phyloP scores from a whole-genome alignment of 345 rosid genomes.

The Viola odorata region DNA sequence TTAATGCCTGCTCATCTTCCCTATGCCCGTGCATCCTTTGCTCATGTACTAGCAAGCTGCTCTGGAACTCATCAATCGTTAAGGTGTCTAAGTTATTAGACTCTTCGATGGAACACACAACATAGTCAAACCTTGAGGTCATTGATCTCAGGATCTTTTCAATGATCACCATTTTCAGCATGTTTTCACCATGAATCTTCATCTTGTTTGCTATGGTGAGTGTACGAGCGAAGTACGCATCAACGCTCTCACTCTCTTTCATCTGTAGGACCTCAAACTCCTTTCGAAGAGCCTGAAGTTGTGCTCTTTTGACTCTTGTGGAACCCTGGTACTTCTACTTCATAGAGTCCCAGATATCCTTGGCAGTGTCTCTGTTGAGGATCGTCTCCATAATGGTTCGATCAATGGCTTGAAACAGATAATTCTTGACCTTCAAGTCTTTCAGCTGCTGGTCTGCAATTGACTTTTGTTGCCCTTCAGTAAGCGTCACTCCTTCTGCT shows the following conservation, averaged over 20 bases:
- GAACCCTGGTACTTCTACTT: neutral
- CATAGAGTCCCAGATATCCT: neutral
- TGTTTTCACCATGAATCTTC: neutral
- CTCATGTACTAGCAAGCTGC: neutral
- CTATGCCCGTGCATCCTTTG: neutral
- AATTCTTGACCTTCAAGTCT: neutral
- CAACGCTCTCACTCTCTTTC: neutral
- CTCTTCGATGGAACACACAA: neutral
- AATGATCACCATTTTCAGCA: neutral
- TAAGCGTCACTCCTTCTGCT: neutral
- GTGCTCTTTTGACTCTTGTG: neutral
- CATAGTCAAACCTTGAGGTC: neutral
- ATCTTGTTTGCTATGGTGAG: neutral
- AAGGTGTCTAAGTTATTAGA: neutral
- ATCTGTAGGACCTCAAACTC: neutral
- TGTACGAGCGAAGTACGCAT: neutral
- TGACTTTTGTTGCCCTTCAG: fast-evolving
- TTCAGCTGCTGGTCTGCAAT: neutral
- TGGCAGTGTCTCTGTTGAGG: neutral
- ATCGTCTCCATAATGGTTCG: neutral
- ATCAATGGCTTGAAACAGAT: neutral
- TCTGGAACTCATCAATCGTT: neutral
- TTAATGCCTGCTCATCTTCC: neutral
- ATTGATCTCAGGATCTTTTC: constrained; percentile 1
- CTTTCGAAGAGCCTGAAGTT: neutral